phyloP scores from a whole-genome alignment of 805 yeast genomes.

The Lipomyces starkeyi region DNA sequence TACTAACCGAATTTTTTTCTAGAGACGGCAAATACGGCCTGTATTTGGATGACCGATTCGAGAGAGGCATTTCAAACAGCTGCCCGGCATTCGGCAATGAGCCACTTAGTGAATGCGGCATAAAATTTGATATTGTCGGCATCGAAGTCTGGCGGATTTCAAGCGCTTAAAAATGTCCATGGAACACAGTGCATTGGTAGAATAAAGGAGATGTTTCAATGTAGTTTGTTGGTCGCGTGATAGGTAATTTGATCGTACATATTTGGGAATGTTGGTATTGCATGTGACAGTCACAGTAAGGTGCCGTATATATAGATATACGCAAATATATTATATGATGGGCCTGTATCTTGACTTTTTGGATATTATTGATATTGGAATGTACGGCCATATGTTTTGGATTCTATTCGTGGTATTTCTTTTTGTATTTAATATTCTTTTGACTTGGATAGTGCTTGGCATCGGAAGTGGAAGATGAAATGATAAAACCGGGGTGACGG shows the following conservation, averaged over 20 bases:
- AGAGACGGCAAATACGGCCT: constrained; percentile 85
- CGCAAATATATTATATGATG: not conserved
- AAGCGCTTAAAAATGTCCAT: constrained; percentile 1
- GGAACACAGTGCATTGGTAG: not conserved
- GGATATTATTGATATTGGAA: not conserved
- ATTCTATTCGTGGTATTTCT: not conserved
- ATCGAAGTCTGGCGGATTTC: constrained; percentile 83
- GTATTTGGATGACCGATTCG: constrained; percentile 78
- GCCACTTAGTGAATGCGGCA: constrained; percentile 63
- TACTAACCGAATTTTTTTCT: not conserved
- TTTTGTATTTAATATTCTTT: not conserved
- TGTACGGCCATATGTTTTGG: not conserved
- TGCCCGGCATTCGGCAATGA: constrained; percentile 93
- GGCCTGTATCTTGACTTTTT: not conserved
- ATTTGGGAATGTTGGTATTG: not conserved
- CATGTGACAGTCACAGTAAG: not conserved
- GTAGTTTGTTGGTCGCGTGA: not conserved
- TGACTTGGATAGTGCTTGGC: not conserved
- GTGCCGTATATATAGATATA: not conserved
- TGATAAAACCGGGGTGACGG: not conserved
- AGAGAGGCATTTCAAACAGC: constrained; percentile 76
- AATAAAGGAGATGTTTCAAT: not conserved
- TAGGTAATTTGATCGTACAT: not conserved
- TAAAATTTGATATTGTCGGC: constrained; percentile 73
- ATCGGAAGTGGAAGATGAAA: not conserved